Conservation (phyloP, 2,329 filamentous ascomycete genomes). For the Trichoderma harzianum region DNA sequence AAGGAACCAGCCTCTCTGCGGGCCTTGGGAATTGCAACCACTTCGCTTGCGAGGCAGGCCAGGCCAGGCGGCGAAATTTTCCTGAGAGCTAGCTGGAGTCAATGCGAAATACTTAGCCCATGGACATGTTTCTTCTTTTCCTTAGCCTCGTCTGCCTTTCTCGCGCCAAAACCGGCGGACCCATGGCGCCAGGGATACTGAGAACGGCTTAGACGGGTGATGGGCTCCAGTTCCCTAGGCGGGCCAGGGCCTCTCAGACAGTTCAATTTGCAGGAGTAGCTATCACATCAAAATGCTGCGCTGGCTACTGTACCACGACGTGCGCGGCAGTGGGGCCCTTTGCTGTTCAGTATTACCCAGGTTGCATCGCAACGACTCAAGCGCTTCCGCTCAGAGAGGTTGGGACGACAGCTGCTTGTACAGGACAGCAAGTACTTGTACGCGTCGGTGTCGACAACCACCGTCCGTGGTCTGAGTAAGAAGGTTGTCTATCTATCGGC, state of each 20-base stretch:
- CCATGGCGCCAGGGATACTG: not conserved
- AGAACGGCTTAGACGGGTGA: not conserved
- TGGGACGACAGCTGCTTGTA: not conserved
- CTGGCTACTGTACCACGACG: constrained; percentile 2
- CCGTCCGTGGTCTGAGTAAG: not conserved
- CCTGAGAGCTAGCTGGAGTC: not conserved
- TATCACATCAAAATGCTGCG: not conserved
- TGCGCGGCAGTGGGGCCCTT: constrained; percentile 4
- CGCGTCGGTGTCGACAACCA: not conserved
- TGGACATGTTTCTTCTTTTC: not conserved
- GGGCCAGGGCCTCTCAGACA: not conserved
- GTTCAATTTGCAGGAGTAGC: not conserved
- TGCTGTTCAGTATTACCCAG: not conserved
- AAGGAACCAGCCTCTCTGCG: constrained; percentile 4
- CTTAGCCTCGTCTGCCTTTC: not conserved
- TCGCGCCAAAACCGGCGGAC: not conserved
- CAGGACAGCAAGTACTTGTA: not conserved
- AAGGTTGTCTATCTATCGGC: not conserved
- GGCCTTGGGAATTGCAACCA: constrained; percentile 13
- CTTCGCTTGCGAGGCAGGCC: constrained; percentile 9
- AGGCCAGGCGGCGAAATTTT: constrained; percentile 4
- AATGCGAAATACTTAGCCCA: not conserved
- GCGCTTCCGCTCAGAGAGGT: not conserved
- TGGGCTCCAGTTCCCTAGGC: not conserved
- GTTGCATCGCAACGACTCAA: constrained; percentile 9